Base-by-base conservation (phyloP, 2,329 filamentous ascomycete species). In the Aspergillus thermomutatus region DNA sequence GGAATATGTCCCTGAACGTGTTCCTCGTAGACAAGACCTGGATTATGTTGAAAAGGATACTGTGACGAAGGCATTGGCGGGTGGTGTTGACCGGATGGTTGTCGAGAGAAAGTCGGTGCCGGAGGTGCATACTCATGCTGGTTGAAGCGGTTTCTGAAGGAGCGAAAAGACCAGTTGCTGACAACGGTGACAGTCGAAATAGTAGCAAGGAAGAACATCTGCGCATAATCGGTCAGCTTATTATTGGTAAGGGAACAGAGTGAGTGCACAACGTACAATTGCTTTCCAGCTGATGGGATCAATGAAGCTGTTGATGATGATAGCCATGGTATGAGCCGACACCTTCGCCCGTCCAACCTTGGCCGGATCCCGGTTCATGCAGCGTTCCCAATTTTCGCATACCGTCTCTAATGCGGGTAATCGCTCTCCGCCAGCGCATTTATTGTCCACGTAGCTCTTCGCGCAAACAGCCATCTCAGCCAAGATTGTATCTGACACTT, bases 271-370 rank as follows among this genome's bases (percentile, higher is more conserved):
- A 73, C 77, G 60, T 80, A 86, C 84, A 80, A 90, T 87, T 10
- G 86, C 84, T 74, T 97, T 97, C 74, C 91, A 88, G 61, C 89
- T 91, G 73, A 97, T 92, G 5, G 90, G 87, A 66, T 96, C 91
- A 4, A 96, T 87, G 72, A 97, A 97, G 67, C 89, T 88, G 71
- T 97, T 97, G 74, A 97, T 88, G 43, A 99, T 96, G 69, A 91
- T 86, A 0, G 93, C 93, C 69, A 97, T 89, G 26, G 92, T 94
- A 68, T 90, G 88, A 4, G 91, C 92, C 19, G 89, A 91, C 41
- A 96, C 86, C 66, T 87, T 88, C 45, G 93, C 88, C 40, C 88
- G 82, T 63, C 90, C 92, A 55, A 96, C 86, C 55, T 86, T 85
- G 47, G 87, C 82, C 0, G 92, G 87, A 67, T 97, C 90, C 62